A percentile compares a stretch with the other conserved stretches of the same genome.
Conservation (phyloP, 2,329 filamentous ascomycete genomes). For the Fusarium albosuccineum region DNA sequence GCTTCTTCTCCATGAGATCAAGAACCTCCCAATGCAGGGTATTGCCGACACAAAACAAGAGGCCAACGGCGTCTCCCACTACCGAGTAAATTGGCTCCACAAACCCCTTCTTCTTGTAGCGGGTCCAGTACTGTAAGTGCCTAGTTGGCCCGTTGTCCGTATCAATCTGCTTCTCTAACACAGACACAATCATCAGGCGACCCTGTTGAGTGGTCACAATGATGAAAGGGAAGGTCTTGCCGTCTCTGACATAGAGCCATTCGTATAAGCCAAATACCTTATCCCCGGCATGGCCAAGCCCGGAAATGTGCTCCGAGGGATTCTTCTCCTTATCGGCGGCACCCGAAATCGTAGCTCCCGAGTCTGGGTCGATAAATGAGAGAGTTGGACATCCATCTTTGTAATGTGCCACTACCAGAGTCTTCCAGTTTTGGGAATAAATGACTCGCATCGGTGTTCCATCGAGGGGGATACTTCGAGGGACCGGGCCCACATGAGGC, state of each 20-base stretch:
- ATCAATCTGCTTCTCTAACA: slow-evolving; percentile 48
- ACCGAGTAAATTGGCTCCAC: slow-evolving; percentile 68
- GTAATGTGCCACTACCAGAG: slow-evolving; percentile 65
- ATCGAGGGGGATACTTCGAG: slow-evolving; percentile 61
- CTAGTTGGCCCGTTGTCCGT: slow-evolving; percentile 28
- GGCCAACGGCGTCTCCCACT: slow-evolving; percentile 65
- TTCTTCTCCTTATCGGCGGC: slow-evolving; percentile 59
- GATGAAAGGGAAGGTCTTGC: slow-evolving; percentile 72
- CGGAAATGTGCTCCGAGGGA: slow-evolving; percentile 63
- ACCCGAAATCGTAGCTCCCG: slow-evolving; percentile 64
- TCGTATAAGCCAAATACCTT: slow-evolving; percentile 72
- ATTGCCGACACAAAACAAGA: slow-evolving; percentile 68
- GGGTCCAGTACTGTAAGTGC: slow-evolving; percentile 65
- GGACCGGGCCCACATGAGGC: slow-evolving; percentile 59
- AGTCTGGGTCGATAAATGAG: slow-evolving; percentile 68
- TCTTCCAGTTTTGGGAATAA: slow-evolving; percentile 66
- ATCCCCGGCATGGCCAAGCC: slow-evolving; percentile 69
- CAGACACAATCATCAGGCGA: slow-evolving; percentile 68
- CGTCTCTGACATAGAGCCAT: slow-evolving; percentile 71
- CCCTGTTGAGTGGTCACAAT: slow-evolving; percentile 70
- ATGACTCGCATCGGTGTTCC: slow-evolving; percentile 66
- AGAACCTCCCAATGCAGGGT: slow-evolving; percentile 69
- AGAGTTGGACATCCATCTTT: slow-evolving; percentile 60
- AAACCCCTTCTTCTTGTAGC: slow-evolving; percentile 62
- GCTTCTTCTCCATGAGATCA: slow-evolving; percentile 63